These are phyloP conservation scores for Citrullus mucosospermus DNA, from an alignment of 306 rosid genomes.

Conservation along the genomic window DNA sequence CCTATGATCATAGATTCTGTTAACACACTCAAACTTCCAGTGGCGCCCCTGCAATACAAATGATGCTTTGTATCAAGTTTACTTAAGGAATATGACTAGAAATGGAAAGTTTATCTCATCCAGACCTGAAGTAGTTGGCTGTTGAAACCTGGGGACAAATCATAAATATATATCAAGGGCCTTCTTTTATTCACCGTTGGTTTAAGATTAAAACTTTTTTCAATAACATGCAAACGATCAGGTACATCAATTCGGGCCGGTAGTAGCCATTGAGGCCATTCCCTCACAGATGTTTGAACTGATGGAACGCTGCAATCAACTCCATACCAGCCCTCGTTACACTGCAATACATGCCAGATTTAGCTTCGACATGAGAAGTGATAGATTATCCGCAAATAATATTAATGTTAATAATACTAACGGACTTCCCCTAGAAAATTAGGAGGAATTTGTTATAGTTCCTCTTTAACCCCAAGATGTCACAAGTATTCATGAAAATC, in stretches of 20 bases:
- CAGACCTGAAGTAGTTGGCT: slow-evolving; percentile 82
- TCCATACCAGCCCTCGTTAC: slow-evolving; percentile 91
- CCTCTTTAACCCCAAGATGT: neutral
- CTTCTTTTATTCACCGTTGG: slow-evolving; percentile 64
- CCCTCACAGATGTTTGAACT: slow-evolving; percentile 43
- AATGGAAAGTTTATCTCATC: slow-evolving; percentile 16
- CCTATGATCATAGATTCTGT: slow-evolving; percentile 54
- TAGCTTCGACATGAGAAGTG: neutral
- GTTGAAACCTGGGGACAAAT: slow-evolving; percentile 79
- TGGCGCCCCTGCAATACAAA: slow-evolving; percentile 71
- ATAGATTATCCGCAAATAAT: neutral
- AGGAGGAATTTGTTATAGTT: neutral
- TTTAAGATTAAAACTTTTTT: slow-evolving; percentile 35
- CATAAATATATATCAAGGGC: slow-evolving; percentile 85
- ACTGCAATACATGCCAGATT: slow-evolving; percentile 37
- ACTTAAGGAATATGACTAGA: slow-evolving; percentile 9
- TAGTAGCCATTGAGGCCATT: slow-evolving; percentile 91
- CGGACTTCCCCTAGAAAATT: neutral
- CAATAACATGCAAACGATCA: slow-evolving; percentile 19
- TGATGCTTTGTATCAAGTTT: slow-evolving; percentile 10
- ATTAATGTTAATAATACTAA: neutral
- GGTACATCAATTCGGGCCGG: slow-evolving; percentile 72
- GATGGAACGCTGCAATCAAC: slow-evolving; percentile 92
- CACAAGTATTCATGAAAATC: neutral
- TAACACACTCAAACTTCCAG: slow-evolving; percentile 75